Percentiles rank a stretch among this genome's conserved stretches.
phyloP scores from a whole-genome alignment of 495 filamentous ascomycete genomes.

The Aspergillus mulundensis region DNA sequence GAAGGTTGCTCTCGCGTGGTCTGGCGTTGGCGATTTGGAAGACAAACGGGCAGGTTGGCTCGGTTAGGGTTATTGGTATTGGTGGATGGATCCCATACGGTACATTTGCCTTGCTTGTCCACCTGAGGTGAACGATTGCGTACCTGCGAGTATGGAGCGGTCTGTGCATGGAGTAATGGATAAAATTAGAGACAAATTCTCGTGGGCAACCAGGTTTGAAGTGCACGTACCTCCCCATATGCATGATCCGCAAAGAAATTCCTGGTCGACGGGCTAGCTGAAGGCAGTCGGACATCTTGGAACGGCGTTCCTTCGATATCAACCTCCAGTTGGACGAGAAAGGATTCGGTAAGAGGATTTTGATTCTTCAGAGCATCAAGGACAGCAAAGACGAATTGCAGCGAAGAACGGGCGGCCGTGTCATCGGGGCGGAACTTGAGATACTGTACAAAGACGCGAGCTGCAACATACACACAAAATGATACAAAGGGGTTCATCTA shows the following conservation, averaged over 20 bases:
- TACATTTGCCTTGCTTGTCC: background rate
- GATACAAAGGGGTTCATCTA: constrained; percentile 97
- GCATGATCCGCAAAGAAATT: background rate
- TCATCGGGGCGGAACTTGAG: constrained; percentile 85
- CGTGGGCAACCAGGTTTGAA: background rate
- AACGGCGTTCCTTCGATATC: constrained; percentile 70
- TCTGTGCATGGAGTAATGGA: background rate
- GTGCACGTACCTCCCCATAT: background rate
- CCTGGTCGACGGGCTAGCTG: background rate
- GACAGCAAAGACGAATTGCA: constrained; percentile 84
- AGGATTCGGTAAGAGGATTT: constrained; percentile 92
- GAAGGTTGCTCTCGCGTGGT: background rate
- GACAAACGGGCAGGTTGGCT: background rate
- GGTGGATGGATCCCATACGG: background rate
- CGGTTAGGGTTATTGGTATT: background rate
- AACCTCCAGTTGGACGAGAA: constrained; percentile 88
- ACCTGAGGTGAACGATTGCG: background rate
- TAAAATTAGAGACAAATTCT: background rate
- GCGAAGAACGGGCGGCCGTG: constrained; percentile 70
- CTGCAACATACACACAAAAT: constrained; percentile 92
- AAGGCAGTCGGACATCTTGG: constrained; percentile 11
- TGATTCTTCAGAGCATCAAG: constrained; percentile 84
- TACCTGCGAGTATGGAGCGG: background rate
- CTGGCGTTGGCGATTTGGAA: background rate
- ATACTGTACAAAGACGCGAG: constrained; percentile 93